Evolutionary conservation across 2,329 filamentous ascomycete genomes (phyloP).

Genomic region (Trichoderma simmonsii): DNA sequence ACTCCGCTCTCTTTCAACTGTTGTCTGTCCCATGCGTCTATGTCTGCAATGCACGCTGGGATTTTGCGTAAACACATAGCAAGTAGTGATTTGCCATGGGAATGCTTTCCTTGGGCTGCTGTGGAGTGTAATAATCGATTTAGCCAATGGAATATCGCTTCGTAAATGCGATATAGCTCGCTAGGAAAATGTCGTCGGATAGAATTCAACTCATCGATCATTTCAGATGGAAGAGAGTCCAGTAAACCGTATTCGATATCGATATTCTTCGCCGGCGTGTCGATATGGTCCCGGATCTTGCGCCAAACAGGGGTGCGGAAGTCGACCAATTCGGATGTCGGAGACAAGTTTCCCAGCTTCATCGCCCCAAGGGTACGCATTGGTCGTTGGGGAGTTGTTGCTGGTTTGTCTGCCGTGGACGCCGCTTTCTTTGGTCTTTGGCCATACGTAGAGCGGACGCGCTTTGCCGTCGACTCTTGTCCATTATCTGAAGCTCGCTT

Average conservation of each 20-base stretch:
- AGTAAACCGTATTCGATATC: background rate
- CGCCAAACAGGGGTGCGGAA: slow-evolving; percentile 31
- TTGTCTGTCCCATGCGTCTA: slow-evolving; percentile 34
- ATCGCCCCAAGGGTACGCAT: slow-evolving; percentile 31
- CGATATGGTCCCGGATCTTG: slow-evolving; percentile 27
- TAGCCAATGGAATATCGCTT: slow-evolving; percentile 34
- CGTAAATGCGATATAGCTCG: slow-evolving; percentile 31
- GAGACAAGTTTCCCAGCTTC: slow-evolving; percentile 28
- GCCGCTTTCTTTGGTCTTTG: slow-evolving; percentile 21
- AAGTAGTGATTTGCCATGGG: slow-evolving; percentile 33
- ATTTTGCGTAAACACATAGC: slow-evolving; percentile 37
- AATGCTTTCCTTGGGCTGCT: slow-evolving; percentile 20
- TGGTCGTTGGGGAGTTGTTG: slow-evolving; percentile 25
- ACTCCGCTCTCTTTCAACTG: slow-evolving; percentile 24
- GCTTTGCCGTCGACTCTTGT: slow-evolving; percentile 24
- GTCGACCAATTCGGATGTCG: slow-evolving; percentile 26
- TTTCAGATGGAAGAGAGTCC: slow-evolving; percentile 12
- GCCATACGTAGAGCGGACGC: slow-evolving; percentile 33
- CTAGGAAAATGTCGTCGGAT: slow-evolving; percentile 26
- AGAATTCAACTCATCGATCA: slow-evolving; percentile 25
- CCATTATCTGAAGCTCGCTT: slow-evolving; percentile 25
- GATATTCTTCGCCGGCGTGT: slow-evolving; percentile 9
- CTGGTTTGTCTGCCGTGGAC: background rate
- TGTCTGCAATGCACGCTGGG: slow-evolving; percentile 30
- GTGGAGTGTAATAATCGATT: slow-evolving; percentile 31